A percentile compares a stretch with the other conserved stretches of the same genome.
phyloP scores from a whole-genome alignment of 164 flowering plant species.

The Litsea cubeba region DNA sequence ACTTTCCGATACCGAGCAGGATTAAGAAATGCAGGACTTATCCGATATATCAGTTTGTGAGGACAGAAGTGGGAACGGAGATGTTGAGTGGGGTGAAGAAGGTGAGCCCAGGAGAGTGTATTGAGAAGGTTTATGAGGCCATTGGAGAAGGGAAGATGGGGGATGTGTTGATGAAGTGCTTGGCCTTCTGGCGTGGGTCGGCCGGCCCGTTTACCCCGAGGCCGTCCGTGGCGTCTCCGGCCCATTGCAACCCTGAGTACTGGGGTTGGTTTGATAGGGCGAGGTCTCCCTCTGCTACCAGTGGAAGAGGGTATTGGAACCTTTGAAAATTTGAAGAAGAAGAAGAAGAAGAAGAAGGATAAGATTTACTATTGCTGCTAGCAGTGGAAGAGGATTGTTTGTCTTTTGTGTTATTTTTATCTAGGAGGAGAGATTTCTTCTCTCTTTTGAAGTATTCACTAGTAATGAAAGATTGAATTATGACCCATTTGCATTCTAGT shows the following conservation, averaged over 20 bases:
- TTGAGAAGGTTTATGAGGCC: constrained; percentile 44
- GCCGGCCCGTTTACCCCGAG: constrained; percentile 27
- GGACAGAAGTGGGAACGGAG: constrained; percentile 37
- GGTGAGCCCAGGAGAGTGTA: constrained; percentile 48
- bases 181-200: constrained; percentile 25
- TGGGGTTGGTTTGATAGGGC: constrained; percentile 26
- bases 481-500: no score
- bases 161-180: constrained; percentile 33
- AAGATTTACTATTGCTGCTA: neutral
- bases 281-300: constrained; percentile 25
- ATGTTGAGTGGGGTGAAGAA: constrained; percentile 40
- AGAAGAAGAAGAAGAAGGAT: neutral
- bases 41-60: constrained; percentile 40
- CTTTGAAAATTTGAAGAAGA: neutral
- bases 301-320: constrained; percentile 24
- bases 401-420: neutral
- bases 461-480: no score
- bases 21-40: constrained; percentile 44
- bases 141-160: constrained; percentile 40
- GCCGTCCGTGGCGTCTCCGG: constrained; percentile 16
- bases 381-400: neutral
- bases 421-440: neutral
- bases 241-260: constrained; percentile 19
- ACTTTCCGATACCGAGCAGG: constrained; percentile 26
- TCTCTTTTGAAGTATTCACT: neutral